A percentile compares a stretch with the other conserved stretches of the same genome.
These are phyloP conservation scores for Chrysanthemum makinoi DNA, from an alignment of 129 eudicot species.

Conservation along the genomic window DNA sequence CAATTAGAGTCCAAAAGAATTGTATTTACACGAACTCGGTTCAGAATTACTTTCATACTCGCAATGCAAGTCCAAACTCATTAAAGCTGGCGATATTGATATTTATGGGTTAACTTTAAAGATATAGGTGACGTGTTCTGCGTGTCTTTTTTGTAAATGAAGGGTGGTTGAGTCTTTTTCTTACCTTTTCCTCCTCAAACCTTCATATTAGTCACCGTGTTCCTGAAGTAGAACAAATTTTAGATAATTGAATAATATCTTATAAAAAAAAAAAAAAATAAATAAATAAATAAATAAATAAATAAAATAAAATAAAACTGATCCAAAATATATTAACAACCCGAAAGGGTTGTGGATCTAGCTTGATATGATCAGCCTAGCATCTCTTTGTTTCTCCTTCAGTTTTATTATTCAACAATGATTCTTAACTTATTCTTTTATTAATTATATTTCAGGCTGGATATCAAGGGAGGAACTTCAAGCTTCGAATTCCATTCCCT, in stretches of 20 bases:
- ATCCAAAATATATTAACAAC: neutral
- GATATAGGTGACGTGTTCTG: neutral
- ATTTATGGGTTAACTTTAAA: neutral
- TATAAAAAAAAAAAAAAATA: neutral
- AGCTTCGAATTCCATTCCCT: constrained; percentile 92
- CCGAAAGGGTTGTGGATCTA: neutral
- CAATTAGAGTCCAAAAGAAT: neutral
- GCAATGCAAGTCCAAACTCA: neutral
- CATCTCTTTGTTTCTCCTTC: neutral
- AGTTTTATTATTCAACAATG: neutral
- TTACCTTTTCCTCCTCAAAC: neutral
- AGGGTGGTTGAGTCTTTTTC: neutral
- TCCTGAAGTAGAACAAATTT: neutral
- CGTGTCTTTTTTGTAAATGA: neutral
- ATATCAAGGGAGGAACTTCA: constrained; percentile 66
- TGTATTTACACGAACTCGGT: neutral
- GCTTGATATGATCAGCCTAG: neutral
- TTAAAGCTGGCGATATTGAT: neutral
- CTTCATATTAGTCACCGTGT: neutral
- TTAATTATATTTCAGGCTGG: constrained; percentile 52
- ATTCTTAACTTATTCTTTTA: neutral
- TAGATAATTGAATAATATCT: neutral
- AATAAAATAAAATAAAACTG: no score
- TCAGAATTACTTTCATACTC: neutral
- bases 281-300: no score